These are phyloP conservation scores for Fraxinus dipetala DNA, from an alignment of 305 asterid species.

Conservation along the genomic window DNA sequence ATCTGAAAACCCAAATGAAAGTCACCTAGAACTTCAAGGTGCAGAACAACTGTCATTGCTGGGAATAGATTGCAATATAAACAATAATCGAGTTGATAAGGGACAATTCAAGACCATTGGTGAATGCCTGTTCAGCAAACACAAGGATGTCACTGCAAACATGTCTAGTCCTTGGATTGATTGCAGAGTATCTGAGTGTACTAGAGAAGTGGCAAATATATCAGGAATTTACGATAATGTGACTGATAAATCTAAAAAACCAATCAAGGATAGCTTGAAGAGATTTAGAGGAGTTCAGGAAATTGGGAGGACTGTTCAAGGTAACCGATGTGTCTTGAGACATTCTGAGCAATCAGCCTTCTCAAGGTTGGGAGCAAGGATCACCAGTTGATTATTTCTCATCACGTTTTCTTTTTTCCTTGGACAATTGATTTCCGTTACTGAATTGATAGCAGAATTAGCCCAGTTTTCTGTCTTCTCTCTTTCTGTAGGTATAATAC, in stretches of 20 bases:
- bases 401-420: constrained; percentile 2
- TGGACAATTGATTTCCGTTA: constrained; percentile 3
- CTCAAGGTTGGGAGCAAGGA: constrained; percentile 57
- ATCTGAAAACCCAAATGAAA: constrained; percentile 39
- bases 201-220: neutral
- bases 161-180: constrained; percentile 26
- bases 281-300: constrained; percentile 54
- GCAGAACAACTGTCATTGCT: constrained; percentile 22
- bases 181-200: constrained; percentile 36
- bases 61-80: constrained; percentile 26
- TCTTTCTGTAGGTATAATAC: constrained; percentile 61
- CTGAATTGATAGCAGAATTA: constrained; percentile 4
- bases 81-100: constrained; percentile 26
- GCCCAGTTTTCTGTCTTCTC: constrained; percentile 24
- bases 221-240: constrained; percentile 30
- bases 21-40: constrained; percentile 21
- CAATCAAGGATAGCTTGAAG: constrained; percentile 54
- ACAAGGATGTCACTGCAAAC: constrained; percentile 5
- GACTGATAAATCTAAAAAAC: constrained; percentile 37
- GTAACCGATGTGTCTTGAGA: constrained; percentile 51
- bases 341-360: constrained; percentile 80
- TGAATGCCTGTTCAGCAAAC: constrained; percentile 26
- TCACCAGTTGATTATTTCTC: neutral
- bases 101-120: constrained; percentile 30
- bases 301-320: constrained; percentile 39